Evolutionary conservation across 108 stramenopile species (phyloP), one percentile per base, ranked within the genome.

Genomic region (Skeletonema grethae): DNA sequence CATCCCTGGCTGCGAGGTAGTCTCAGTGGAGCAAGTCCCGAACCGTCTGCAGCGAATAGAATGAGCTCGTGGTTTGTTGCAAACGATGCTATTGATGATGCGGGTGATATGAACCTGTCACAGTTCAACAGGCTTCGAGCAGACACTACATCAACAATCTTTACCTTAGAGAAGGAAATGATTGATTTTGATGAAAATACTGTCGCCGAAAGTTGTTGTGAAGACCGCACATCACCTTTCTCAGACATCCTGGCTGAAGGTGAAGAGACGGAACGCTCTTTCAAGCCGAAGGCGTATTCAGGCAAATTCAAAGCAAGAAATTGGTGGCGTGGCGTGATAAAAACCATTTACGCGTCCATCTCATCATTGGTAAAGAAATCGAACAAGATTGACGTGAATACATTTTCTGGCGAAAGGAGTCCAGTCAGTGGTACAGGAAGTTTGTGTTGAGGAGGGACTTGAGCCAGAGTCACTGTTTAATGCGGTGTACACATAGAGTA

Each of bases 1-100:
- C 93, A 94, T 79, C 93, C 93, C 8, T 94, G 93, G 93, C 83
- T 94, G 2, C 62, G 13, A 28, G 31, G 62, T 5, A 55, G 38
- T 36, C 56, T 41, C 50, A 30, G 55, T 16, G 61, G 39, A 38
- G 60, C 31, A 13, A 63, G 63, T 28, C 57, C 56, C 15, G 39
- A 41, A 31, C 36, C 43, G 9, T 60, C 71, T 56, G 35, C 63
- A 24, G 62, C 62, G 10, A 63, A 72, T 43, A 46, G 25, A 22
- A 36, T 22, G 18, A 56, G 34, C 35, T 3, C 11, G 31, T 72
- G 71, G 71, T 72, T 72, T 39, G 50, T 72, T 57, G 18, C 61
- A 38, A 72, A 61, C 36, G 62, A 72, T 72, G 30, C 61, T 18
- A 72, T 72, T 56, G 62, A 63, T 38, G 71, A 63, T 36, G 50